Evolutionary conservation across 345 rosid species (phyloP), one percentile per base, ranked within the genome.

Genomic region (Aethionema arabicum): DNA sequence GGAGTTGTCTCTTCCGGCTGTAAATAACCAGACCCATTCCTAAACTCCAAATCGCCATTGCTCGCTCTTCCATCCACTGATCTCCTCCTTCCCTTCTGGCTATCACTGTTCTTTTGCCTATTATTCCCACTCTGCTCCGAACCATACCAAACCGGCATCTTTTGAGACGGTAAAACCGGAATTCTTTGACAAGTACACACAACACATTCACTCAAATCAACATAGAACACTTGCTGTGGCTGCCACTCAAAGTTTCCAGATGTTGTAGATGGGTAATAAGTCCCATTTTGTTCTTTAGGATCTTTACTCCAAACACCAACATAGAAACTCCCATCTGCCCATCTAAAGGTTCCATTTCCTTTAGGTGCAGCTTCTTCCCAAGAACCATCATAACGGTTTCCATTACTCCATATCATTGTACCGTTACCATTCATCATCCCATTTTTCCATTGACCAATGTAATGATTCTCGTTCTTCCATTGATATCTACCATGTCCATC

Each of bases 261-360:
- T 37, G 91, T 51, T 0, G 73, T 83, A 0, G 97, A 77, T 1
- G 99, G 97, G 64, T 85, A 81, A 67, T 83, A 85, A 74, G 90
- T 90, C 50, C 96, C 99, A 53, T 68, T 87, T 63, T 80, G 88
- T 40, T 90, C 96, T 27, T 73, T 78, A 4, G 84, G 82, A 72
- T 87, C 96, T 35, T 75, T 87, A 40, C 92, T 90, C 99, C 97
- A 93, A 72, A 83, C 75, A 7, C 99, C 99, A 1, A 87, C 97
- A 45, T 90, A 93, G 52, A 83, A 83, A 59, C 96, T 83, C 27
- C 92, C 95, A 6, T 85, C 92, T 0, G 79, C 40, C 90, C 90
- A 87, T 29, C 78, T 74, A 33, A 74, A 90, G 0, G 88, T 90
- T 14, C 99, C 99, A 63, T 86, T 87, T 29, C 99, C 99, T 69